Evolutionary conservation across 805 yeast species (phyloP).

Genomic region (Starmerella khaoyaiensis): DNA sequence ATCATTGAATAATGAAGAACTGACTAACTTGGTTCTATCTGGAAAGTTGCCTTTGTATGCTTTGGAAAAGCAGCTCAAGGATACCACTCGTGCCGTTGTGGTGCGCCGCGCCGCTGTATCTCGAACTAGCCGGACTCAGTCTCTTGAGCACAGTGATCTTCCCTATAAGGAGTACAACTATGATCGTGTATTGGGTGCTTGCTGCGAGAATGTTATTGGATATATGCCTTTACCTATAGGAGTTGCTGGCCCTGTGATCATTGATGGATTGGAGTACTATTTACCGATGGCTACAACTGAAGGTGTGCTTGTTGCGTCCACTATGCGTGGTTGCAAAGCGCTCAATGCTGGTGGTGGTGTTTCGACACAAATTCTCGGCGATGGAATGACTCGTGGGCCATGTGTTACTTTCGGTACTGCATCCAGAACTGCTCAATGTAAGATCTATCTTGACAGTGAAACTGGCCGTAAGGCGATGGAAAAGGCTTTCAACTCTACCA

Average conservation of each 20-base stretch:
- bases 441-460: slow-evolving; percentile 87
- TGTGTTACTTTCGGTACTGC: slow-evolving; percentile 81
- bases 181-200: slow-evolving; percentile 94
- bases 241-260: slow-evolving; percentile 89
- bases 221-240: slow-evolving; percentile 95
- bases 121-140: slow-evolving; percentile 65
- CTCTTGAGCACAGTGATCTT: slow-evolving; percentile 52
- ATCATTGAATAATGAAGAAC: slow-evolving; percentile 57
- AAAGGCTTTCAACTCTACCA: slow-evolving; percentile 88
- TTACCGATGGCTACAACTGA: slow-evolving; percentile 99
- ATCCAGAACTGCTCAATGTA: slow-evolving; percentile 84
- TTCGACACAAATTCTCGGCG: slow-evolving; percentile 77
- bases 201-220: slow-evolving; percentile 98
- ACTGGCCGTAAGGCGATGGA: slow-evolving; percentile 77
- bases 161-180: slow-evolving; percentile 82
- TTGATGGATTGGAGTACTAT: slow-evolving; percentile 78
- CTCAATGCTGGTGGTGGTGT: slow-evolving; percentile 97
- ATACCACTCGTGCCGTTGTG: slow-evolving; percentile 82
- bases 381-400: slow-evolving; percentile 99
- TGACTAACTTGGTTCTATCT: slow-evolving; percentile 50
- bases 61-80: slow-evolving; percentile 78
- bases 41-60: slow-evolving; percentile 89
- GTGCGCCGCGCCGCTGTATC: slow-evolving; percentile 92
- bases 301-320: slow-evolving; percentile 95
- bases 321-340: slow-evolving; percentile 98